These are phyloP conservation scores for Cytospora chrysosperma DNA, from an alignment of 2,329 filamentous ascomycete genomes.

Conservation along the genomic window DNA sequence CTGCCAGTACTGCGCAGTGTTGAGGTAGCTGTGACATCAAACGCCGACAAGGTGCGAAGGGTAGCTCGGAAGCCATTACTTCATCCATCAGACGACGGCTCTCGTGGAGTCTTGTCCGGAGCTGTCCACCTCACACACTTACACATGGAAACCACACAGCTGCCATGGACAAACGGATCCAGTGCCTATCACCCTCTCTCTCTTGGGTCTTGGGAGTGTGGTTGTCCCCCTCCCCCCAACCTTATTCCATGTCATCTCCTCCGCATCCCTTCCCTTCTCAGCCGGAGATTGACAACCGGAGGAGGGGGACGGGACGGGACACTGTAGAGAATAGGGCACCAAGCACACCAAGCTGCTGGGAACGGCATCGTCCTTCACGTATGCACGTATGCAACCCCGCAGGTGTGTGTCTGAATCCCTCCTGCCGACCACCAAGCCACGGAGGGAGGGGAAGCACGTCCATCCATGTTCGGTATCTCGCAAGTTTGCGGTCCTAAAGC, in stretches of 20 bases:
- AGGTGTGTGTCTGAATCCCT: neutral
- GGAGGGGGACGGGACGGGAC: too few species aligned
- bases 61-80: constrained; percentile 5
- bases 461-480: neutral
- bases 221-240: too few species aligned
- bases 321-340: constrained; percentile 2
- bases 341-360: constrained; percentile 1
- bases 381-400: neutral
- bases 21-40: constrained; percentile 17
- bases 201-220: too few species aligned
- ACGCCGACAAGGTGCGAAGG: neutral
- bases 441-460: neutral
- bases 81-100: neutral
- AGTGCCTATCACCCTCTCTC: neutral
- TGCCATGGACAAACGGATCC: too few species aligned
- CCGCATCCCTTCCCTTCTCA: too few species aligned
- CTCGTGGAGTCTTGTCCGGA: neutral
- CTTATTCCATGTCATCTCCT: neutral
- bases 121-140: neutral
- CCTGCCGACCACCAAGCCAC: neutral
- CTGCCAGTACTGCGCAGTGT: neutral
- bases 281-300: too few species aligned
- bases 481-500: neutral
- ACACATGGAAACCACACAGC: neutral
- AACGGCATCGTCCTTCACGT: constrained; percentile 2